Evolutionary conservation across 176 grass and related monocot species (phyloP).

Genomic region (Dactylis glomerata): DNA sequence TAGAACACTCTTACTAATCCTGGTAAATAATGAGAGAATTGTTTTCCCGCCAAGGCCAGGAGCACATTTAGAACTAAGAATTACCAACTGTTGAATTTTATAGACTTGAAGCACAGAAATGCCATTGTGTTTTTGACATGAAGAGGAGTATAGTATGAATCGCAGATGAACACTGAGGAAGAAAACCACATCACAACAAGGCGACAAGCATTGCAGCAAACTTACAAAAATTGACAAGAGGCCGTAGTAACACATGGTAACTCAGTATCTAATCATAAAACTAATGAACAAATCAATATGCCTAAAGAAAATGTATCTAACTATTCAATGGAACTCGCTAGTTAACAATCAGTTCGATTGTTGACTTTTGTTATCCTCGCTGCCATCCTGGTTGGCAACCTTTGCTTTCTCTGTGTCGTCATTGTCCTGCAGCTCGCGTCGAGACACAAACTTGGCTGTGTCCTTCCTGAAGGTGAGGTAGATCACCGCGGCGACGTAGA

Average conservation of each 20-base stretch:
- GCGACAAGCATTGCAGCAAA: background rate
- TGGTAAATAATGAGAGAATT: too few relatives aligned
- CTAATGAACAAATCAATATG: background rate
- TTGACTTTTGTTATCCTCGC: background rate
- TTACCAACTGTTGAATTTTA: background rate
- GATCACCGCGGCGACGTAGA: conserved; percentile 44
- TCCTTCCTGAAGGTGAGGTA: conserved; percentile 81
- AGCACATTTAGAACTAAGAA: background rate
- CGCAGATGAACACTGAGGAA: too few relatives aligned
- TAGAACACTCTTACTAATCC: too few relatives aligned
- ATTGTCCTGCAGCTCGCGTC: conserved; percentile 11
- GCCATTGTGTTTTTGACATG: too few relatives aligned
- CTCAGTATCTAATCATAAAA: background rate
- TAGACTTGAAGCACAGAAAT: background rate
- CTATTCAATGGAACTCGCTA: background rate
- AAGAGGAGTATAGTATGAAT: too few relatives aligned
- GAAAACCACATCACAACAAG: background rate
- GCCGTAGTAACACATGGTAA: background rate
- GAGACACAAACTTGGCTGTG: conserved; percentile 25
- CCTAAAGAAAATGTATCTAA: background rate
- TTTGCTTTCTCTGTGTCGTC: background rate
- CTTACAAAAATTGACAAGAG: background rate
- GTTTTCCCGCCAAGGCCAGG: background rate
- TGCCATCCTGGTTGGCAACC: conserved; percentile 3
- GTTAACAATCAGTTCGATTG: background rate